These are phyloP conservation scores for Pelagophyceae sp. DNA, from an alignment of 352 stramenopile genomes.

Conservation along the genomic window DNA sequence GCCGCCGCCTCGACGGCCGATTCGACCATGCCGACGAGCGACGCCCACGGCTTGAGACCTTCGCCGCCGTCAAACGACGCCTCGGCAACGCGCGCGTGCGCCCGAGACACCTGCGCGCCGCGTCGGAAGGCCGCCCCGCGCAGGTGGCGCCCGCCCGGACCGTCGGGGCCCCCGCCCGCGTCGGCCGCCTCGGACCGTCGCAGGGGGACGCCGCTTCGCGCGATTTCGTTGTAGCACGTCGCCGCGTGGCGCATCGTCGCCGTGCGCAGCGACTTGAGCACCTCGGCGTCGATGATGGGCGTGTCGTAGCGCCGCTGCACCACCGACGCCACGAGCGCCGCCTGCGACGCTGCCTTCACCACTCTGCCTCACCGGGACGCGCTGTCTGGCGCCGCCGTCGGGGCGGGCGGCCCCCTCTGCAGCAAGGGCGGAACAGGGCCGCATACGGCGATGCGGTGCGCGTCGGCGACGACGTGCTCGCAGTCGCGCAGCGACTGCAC, in stretches of 20 bases:
- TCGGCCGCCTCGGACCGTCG: too few species aligned
- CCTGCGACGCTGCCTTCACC: too few species aligned
- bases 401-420: background rate
- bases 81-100: background rate
- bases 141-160: too few species aligned
- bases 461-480: background rate
- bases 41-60: background rate
- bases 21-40: background rate
- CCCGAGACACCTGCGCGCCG: too few species aligned
- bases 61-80: background rate
- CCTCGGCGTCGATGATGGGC: slow-evolving; percentile 4
- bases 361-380: too few species aligned
- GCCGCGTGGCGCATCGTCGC: background rate
- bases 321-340: background rate
- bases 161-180: too few species aligned
- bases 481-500: background rate
- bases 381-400: too few species aligned
- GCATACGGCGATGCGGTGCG: too few species aligned
- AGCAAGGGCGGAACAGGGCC: background rate
- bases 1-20: background rate
- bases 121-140: too few species aligned
- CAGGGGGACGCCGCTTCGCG: too few species aligned
- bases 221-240: background rate
- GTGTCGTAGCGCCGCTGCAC: background rate
- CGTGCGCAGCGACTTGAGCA: background rate